Evolutionary conservation across 2,329 filamentous ascomycete species (phyloP).

Genomic region (Periconia macrospinosa): DNA sequence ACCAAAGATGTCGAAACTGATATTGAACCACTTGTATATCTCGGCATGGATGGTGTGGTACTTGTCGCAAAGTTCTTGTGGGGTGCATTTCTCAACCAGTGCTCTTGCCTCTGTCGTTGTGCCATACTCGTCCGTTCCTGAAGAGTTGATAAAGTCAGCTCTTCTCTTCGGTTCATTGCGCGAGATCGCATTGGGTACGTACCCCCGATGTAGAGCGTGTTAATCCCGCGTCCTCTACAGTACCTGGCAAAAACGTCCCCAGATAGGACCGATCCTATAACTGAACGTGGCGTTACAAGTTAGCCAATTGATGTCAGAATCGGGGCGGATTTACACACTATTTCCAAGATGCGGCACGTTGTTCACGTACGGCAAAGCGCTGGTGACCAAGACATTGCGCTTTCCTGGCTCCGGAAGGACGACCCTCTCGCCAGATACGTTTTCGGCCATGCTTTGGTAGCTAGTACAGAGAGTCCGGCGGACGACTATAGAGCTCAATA

Average conservation of each 20-base stretch:
- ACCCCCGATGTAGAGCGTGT: constrained; percentile 78
- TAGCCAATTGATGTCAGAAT: not conserved
- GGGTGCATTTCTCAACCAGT: constrained; percentile 75
- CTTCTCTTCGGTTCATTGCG: not conserved
- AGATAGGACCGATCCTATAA: constrained; percentile 80
- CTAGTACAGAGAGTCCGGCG: too few relatives aligned
- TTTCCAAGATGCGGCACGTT: constrained; percentile 77
- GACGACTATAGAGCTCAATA: too few relatives aligned
- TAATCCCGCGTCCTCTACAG: constrained; percentile 72
- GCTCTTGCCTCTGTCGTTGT: constrained; percentile 93
- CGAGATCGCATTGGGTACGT: constrained; percentile 75
- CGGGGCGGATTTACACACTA: constrained; percentile 30
- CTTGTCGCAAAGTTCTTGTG: constrained; percentile 79
- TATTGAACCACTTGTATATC: constrained; percentile 89
- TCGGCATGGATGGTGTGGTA: constrained; percentile 84
- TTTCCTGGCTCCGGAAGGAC: constrained; percentile 4
- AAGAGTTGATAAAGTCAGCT: too few relatives aligned
- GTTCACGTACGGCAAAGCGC: constrained; percentile 69
- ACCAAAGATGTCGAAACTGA: constrained; percentile 88
- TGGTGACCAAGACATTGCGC: constrained; percentile 6
- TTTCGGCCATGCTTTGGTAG: not conserved
- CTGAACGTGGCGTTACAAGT: not conserved
- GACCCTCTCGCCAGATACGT: not conserved
- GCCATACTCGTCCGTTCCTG: constrained; percentile 37
- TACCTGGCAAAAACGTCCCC: constrained; percentile 76